Conservation (phyloP, 495 filamentous ascomycete genomes). For the Copromyces sp. region DNA sequence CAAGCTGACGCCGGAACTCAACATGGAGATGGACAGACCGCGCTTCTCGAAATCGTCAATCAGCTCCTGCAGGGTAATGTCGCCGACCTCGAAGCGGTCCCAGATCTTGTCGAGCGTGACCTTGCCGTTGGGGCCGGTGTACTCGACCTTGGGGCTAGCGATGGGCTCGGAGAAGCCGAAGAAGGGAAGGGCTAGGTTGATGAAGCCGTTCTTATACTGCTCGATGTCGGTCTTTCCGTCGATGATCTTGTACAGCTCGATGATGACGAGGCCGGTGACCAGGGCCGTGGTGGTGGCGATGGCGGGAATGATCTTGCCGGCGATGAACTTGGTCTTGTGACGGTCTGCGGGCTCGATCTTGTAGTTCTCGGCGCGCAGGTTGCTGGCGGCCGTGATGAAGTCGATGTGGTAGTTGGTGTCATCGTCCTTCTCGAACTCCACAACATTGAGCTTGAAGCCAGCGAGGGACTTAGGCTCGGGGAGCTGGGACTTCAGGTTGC, state of each 20-base stretch:
- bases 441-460: constrained; percentile 77
- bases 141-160: constrained; percentile 81
- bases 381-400: constrained; percentile 96
- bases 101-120: constrained; percentile 89
- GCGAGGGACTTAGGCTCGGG: constrained; percentile 71
- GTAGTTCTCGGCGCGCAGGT: constrained; percentile 95
- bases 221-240: constrained; percentile 92
- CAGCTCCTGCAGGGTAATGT: constrained; percentile 78
- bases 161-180: constrained; percentile 98
- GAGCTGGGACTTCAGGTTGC: constrained; percentile 54
- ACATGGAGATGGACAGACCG: constrained; percentile 79
- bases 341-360: constrained; percentile 83
- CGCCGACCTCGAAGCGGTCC: constrained; percentile 90
- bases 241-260: constrained; percentile 94
- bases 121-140: constrained; percentile 62
- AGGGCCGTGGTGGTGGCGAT: constrained; percentile 97
- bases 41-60: constrained; percentile 67
- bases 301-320: constrained; percentile 98
- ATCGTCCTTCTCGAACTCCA: constrained; percentile 99
- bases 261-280: constrained; percentile 83
- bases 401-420: constrained; percentile 98
- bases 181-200: constrained; percentile 95
- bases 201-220: constrained; percentile 98
- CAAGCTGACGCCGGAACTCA: constrained; percentile 91
- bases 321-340: constrained; percentile 99